These are phyloP conservation scores for Pseudocercospora musae DNA, from an alignment of 2,329 filamentous ascomycete genomes.

Conservation along the genomic window DNA sequence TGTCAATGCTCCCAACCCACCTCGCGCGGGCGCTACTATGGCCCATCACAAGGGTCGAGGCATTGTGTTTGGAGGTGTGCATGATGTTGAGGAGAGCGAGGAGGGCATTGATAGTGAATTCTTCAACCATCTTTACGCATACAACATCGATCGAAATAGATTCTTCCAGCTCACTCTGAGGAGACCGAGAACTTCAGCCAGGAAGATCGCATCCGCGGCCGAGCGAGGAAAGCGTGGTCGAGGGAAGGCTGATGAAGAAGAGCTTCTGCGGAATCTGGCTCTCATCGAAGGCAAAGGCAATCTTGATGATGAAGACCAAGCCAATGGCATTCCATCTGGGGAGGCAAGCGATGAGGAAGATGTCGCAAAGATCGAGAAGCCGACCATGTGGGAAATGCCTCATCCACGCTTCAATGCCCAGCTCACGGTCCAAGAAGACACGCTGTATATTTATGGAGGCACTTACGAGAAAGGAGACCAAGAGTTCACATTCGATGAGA, in stretches of 20 bases:
- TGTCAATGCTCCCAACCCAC: constrained; percentile 78
- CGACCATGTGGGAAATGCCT: constrained; percentile 74
- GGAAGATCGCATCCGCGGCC: constrained; percentile 48
- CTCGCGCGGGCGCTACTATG: constrained; percentile 89
- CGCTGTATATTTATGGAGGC: constrained; percentile 89
- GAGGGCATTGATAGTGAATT: constrained; percentile 97
- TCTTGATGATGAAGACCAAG: constrained; percentile 49
- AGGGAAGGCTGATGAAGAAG: constrained; percentile 86
- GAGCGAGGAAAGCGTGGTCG: constrained; percentile 65
- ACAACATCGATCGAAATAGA: constrained; percentile 92
- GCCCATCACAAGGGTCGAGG: constrained; percentile 88
- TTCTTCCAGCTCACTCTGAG: constrained; percentile 83
- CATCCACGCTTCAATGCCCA: constrained; percentile 89
- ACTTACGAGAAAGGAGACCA: constrained; percentile 93
- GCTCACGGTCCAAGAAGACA: constrained; percentile 85
- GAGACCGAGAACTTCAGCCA: constrained; percentile 60
- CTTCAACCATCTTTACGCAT: constrained; percentile 86
- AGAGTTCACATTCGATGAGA: constrained; percentile 92
- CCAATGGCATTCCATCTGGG: constrained; percentile 19
- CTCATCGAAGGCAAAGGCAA: constrained; percentile 74
- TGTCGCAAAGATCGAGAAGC: constrained; percentile 50
- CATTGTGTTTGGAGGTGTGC: constrained; percentile 89
- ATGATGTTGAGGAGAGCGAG: constrained; percentile 47
- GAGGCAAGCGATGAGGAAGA: constrained; percentile 54
- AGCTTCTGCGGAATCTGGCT: constrained; percentile 80